phyloP scores from a whole-genome alignment of 2,329 filamentous ascomycete genomes.

The Colletotrichum tropicale region DNA sequence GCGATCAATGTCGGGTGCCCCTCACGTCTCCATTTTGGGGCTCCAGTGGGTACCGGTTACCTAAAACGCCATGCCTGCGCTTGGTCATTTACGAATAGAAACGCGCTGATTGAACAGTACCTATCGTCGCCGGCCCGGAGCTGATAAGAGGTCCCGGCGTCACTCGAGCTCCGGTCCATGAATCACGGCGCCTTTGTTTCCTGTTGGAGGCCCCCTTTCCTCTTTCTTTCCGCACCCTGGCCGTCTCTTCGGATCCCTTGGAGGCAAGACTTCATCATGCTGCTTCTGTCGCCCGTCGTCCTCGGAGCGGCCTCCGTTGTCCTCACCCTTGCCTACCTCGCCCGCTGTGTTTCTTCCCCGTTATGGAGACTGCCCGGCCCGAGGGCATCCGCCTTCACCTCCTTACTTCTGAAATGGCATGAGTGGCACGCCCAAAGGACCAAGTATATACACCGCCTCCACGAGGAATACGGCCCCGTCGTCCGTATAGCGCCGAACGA shows the following conservation, averaged over 20 bases:
- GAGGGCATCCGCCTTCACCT: conserved; percentile 51
- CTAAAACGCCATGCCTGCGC: not conserved
- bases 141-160: conserved; percentile 13
- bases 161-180: not conserved
- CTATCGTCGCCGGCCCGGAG: not conserved
- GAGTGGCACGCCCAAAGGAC: conserved; percentile 60
- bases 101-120: conserved; percentile 7
- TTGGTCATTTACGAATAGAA: conserved; percentile 8
- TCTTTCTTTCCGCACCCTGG: not conserved
- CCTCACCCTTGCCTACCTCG: conserved; percentile 11
- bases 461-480: conserved; percentile 59
- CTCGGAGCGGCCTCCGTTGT: conserved; percentile 7
- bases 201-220: not conserved
- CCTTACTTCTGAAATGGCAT: conserved; percentile 56
- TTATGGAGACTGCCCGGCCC: conserved; percentile 54
- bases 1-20: not conserved
- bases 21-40: conserved; percentile 1
- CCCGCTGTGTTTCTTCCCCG: conserved; percentile 35
- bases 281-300: conserved; percentile 22
- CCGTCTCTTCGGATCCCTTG: not conserved
- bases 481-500: conserved; percentile 64
- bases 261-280: conserved; percentile 12
- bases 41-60: not conserved
- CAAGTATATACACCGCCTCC: conserved; percentile 59
- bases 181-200: not conserved